Percentiles rank a stretch among this genome's conserved stretches.
These are phyloP conservation scores for Arbutus unedo DNA, from an alignment of 148 eudicot species.

Conservation along the genomic window DNA sequence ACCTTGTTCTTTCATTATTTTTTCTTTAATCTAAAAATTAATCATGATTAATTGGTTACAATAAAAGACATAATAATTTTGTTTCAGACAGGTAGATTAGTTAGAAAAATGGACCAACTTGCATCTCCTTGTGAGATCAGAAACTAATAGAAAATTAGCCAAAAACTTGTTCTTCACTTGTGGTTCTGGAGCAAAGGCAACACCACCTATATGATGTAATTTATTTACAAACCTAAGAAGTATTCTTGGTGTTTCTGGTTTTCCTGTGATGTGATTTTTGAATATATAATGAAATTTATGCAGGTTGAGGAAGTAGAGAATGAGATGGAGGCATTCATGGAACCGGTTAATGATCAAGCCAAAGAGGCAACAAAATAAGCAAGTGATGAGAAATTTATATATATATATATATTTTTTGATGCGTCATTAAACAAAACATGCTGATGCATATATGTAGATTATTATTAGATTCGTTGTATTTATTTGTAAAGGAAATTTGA, in stretches of 20 bases:
- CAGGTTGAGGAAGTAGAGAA: slow-evolving; percentile 37
- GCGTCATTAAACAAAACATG: not conserved
- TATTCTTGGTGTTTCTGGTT: not conserved
- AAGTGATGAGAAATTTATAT: not conserved
- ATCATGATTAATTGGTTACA: not conserved
- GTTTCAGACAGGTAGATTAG: not conserved
- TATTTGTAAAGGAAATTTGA: not conserved
- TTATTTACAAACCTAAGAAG: not conserved
- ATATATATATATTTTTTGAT: no score
- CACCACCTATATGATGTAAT: no score
- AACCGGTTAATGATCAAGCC: not conserved
- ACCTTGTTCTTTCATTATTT: not conserved
- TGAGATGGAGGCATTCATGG: slow-evolving; percentile 15
- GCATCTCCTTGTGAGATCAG: not conserved
- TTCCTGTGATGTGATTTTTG: not conserved
- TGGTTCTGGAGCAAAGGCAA: no score
- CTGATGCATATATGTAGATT: not conserved
- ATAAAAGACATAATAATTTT: not conserved
- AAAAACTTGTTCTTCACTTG: not conserved
- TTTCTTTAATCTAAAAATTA: no score
- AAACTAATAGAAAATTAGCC: not conserved
- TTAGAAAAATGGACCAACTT: not conserved
- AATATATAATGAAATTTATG: not conserved
- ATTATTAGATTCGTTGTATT: not conserved
- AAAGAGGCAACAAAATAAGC: not conserved